phyloP scores from a whole-genome alignment of 2,329 filamentous ascomycete species.

The Exophiala lecanii-corni region DNA sequence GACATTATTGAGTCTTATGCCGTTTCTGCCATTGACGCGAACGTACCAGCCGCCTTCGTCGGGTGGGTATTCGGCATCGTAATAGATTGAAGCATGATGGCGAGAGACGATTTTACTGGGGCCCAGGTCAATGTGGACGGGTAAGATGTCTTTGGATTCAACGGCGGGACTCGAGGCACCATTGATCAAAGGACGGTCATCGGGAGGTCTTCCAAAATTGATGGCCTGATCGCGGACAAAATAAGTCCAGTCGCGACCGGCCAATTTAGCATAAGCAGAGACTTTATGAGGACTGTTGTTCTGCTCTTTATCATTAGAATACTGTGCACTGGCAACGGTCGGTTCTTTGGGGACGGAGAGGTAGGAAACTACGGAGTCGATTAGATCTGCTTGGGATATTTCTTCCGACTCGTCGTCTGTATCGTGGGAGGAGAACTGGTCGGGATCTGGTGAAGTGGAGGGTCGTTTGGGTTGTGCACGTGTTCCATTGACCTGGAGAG shows the following conservation, averaged over 20 bases:
- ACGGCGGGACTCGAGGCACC: conserved; percentile 43
- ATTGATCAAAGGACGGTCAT: conserved; percentile 33
- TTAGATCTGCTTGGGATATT: conserved; percentile 40
- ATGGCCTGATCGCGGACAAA: conserved; percentile 47
- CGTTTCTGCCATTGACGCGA: conserved; percentile 84
- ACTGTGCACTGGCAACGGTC: conserved; percentile 40
- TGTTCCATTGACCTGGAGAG: conserved; percentile 16
- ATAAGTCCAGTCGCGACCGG: conserved; percentile 49
- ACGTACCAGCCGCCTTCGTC: conserved; percentile 68
- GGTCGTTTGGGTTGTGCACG: conserved; percentile 13
- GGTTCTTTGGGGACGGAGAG: conserved; percentile 41
- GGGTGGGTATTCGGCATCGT: conserved; percentile 56
- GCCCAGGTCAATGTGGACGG: conserved; percentile 80
- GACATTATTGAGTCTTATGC: conserved; percentile 73
- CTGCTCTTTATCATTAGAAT: conserved; percentile 40
- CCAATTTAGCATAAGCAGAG: conserved; percentile 48
- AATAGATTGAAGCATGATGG: conserved; percentile 70
- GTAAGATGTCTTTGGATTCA: conserved; percentile 36
- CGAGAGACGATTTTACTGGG: conserved; percentile 78
- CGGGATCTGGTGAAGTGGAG: conserved; percentile 32
- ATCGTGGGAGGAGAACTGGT: conserved; percentile 38
- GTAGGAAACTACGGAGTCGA: conserved; percentile 46
- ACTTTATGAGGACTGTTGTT: conserved; percentile 41
- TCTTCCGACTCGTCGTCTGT: conserved; percentile 40
- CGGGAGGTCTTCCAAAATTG: conserved; percentile 47